A percentile compares a stretch with the other conserved stretches of the same genome.
These are phyloP conservation scores for Leucosporidium yakuticum DNA, from an alignment of 768 basidiomycete genomes.

Conservation along the genomic window DNA sequence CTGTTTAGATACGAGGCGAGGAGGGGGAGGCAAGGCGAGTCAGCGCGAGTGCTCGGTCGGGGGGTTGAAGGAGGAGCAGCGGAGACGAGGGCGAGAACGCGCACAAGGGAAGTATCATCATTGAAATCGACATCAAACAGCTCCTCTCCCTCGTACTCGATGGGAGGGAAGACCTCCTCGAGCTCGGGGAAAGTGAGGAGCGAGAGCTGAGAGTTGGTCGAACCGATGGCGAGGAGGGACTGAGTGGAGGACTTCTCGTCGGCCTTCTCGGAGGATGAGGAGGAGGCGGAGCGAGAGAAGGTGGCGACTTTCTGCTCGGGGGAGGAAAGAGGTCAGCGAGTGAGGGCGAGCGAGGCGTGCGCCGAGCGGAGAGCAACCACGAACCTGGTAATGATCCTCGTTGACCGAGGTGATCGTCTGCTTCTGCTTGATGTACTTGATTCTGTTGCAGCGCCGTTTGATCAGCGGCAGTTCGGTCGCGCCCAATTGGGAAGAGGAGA, in stretches of 20 bases:
- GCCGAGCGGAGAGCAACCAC: constrained; percentile 33
- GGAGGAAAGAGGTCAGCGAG: constrained; percentile 18
- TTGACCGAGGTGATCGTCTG: constrained; percentile 60
- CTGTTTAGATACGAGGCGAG: constrained; percentile 7
- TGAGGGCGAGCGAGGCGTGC: too few species aligned
- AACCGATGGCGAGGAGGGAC: constrained; percentile 51
- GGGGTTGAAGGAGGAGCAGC: background rate
- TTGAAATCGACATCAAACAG: constrained; percentile 83
- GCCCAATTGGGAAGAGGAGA: background rate
- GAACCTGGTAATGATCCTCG: constrained; percentile 77
- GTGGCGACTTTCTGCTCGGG: constrained; percentile 71
- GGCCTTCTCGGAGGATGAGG: constrained; percentile 54
- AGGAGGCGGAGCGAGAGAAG: constrained; percentile 58
- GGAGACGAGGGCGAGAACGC: background rate
- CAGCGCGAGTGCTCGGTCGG: background rate
- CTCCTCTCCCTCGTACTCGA: constrained; percentile 62
- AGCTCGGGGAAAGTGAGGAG: constrained; percentile 63
- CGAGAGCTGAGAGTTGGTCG: constrained; percentile 50
- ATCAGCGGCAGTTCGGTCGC: background rate
- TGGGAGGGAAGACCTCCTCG: constrained; percentile 46
- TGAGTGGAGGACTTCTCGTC: constrained; percentile 60
- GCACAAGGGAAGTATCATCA: constrained; percentile 43
- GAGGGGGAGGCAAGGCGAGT: background rate
- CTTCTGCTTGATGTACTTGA: constrained; percentile 51
- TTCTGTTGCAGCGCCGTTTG: constrained; percentile 46